phyloP scores from a whole-genome alignment of 352 stramenopile genomes.

The Globisporangium splendens region DNA sequence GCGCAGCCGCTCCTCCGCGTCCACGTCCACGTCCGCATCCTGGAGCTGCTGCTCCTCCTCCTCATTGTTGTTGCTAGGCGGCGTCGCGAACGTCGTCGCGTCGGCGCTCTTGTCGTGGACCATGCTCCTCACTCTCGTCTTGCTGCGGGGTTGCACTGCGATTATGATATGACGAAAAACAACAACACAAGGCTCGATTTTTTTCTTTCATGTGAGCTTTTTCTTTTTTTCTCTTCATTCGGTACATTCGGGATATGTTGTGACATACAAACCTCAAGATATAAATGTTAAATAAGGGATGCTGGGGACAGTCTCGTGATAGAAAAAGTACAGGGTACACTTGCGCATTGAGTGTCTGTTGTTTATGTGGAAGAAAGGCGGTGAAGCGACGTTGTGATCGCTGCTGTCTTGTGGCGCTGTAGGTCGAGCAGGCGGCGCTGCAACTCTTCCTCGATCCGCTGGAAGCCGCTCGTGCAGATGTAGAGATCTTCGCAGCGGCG shows the following conservation, averaged over 20 bases:
- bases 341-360: too few relatives aligned
- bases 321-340: too few relatives aligned
- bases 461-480: conserved; percentile 72
- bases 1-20: conserved; percentile 42
- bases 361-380: conserved; percentile 10
- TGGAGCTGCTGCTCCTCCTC: conserved; percentile 28
- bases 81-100: conserved; percentile 8
- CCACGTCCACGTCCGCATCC: conserved; percentile 44
- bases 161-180: conserved; percentile 9
- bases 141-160: neutral
- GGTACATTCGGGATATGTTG: neutral
- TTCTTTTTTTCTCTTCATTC: neutral
- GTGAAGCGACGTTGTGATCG: conserved; percentile 1
- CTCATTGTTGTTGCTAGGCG: conserved; percentile 10
- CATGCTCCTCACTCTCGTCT: conserved; percentile 12
- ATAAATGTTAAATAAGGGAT: neutral
- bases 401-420: conserved; percentile 19
- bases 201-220: neutral
- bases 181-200: conserved; percentile 3
- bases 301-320: too few relatives aligned
- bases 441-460: conserved; percentile 71
- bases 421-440: conserved; percentile 25
- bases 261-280: neutral
- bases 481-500: conserved; percentile 63
- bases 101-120: conserved; percentile 22